Conservation (phyloP, 1,284 basidiomycete genomes). For the Ustilago loliicola region DNA sequence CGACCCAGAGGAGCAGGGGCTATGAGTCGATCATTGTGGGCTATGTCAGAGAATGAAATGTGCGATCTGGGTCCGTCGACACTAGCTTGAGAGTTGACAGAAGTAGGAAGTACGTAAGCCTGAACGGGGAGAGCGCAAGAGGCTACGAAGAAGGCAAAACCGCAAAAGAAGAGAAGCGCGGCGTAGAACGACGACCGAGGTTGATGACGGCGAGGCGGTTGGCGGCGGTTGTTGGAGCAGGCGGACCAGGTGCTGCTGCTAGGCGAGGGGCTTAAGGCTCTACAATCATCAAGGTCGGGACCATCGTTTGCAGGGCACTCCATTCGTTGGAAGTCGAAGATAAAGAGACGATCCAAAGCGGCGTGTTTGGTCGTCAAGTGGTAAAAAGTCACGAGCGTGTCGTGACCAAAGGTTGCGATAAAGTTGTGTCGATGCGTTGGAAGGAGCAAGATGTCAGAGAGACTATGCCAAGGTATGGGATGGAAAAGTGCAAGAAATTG, state of each 20-base stretch:
- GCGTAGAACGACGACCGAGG: slow-evolving; percentile 11
- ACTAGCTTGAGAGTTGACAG: slow-evolving; percentile 2
- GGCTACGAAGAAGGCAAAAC: slow-evolving; percentile 19
- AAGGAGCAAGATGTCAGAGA: background rate
- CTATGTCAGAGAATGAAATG: slow-evolving; percentile 22
- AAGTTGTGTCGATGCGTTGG: background rate
- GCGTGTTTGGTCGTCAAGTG: slow-evolving; percentile 2
- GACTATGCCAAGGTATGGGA: slow-evolving; percentile 12
- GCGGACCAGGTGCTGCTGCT: slow-evolving; percentile 43
- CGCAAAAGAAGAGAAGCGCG: slow-evolving; percentile 17
- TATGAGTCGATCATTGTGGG: slow-evolving; percentile 49
- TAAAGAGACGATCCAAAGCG: slow-evolving; percentile 5
- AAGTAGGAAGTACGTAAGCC: slow-evolving; percentile 35
- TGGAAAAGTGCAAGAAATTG: background rate
- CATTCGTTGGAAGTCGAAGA: slow-evolving; percentile 36
- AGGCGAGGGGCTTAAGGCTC: slow-evolving; percentile 41
- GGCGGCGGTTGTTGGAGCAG: slow-evolving; percentile 44
- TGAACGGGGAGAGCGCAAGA: slow-evolving; percentile 17
- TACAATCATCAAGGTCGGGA: slow-evolving; percentile 54
- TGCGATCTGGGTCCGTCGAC: slow-evolving; percentile 2
- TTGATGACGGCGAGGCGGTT: slow-evolving; percentile 3
- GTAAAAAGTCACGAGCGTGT: slow-evolving; percentile 10
- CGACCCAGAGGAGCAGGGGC: slow-evolving; percentile 10
- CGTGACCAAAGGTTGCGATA: slow-evolving; percentile 2
- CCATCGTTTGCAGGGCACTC: slow-evolving; percentile 48